Evolutionary conservation across 805 yeast species (phyloP).

Genomic region (Nakazawaea pomicola): DNA sequence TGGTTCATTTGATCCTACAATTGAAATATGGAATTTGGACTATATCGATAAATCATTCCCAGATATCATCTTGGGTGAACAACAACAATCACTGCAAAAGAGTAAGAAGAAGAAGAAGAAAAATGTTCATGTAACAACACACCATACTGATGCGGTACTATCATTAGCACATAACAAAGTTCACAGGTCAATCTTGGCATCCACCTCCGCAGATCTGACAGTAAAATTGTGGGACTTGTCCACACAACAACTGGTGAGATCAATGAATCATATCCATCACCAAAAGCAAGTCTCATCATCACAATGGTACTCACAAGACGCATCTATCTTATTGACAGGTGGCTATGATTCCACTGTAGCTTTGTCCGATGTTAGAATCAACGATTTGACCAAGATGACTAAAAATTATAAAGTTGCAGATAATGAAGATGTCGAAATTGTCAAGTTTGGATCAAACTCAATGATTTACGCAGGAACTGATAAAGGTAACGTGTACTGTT

Average conservation of each 20-base stretch:
- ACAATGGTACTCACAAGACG: slow-evolving; percentile 74
- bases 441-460: slow-evolving; percentile 55
- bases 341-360: slow-evolving; percentile 88
- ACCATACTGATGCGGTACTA: slow-evolving; percentile 91
- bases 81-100: slow-evolving; percentile 35
- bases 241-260: slow-evolving; percentile 69
- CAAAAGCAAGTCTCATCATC: slow-evolving; percentile 79
- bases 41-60: slow-evolving; percentile 92
- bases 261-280: slow-evolving; percentile 66
- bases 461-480: slow-evolving; percentile 86
- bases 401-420: slow-evolving; percentile 57
- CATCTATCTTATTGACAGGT: slow-evolving; percentile 75
- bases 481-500: slow-evolving; percentile 81
- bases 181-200: slow-evolving; percentile 82
- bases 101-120: slow-evolving; percentile 42
- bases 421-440: slow-evolving; percentile 76
- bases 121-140: slow-evolving; percentile 55
- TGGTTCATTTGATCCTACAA: slow-evolving; percentile 96
- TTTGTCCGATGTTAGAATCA: slow-evolving; percentile 78
- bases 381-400: slow-evolving; percentile 53
- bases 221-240: slow-evolving; percentile 93
- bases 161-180: slow-evolving; percentile 77
- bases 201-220: slow-evolving; percentile 93
- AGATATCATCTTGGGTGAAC: slow-evolving; percentile 85
- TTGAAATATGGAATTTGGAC: slow-evolving; percentile 95